A percentile compares a stretch with the other conserved stretches of the same genome.
Conservation (phyloP, 306 rosid genomes). For the Acacia melanoxylon region DNA sequence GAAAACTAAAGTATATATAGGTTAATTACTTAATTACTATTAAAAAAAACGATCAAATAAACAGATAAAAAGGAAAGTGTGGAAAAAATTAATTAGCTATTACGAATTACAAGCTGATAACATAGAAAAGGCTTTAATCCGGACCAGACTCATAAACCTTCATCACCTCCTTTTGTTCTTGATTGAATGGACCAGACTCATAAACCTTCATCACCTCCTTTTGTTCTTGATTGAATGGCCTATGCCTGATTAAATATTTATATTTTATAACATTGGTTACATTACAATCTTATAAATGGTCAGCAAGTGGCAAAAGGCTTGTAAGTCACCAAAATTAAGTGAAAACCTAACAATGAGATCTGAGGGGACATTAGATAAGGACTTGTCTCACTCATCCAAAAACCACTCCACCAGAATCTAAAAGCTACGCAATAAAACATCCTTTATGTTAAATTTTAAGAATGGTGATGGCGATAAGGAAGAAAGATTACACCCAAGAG, state of each 20-base stretch:
- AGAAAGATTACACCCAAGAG: background rate
- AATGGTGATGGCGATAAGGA: background rate
- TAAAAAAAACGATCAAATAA: background rate
- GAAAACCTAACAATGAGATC: background rate
- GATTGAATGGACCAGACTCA: background rate
- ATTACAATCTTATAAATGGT: background rate
- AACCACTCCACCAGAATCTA: background rate
- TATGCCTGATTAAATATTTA: background rate
- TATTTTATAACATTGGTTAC: background rate
- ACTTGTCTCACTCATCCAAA: background rate
- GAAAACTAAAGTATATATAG: background rate
- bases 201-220: background rate
- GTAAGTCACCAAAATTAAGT: background rate
- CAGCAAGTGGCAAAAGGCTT: background rate
- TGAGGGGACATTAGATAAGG: background rate
- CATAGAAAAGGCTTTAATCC: background rate
- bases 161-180: background rate
- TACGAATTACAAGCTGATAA: background rate
- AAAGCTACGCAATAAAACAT: background rate
- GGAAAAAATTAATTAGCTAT: background rate
- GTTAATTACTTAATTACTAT: background rate
- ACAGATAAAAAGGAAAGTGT: background rate
- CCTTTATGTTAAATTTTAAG: background rate
- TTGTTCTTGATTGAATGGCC: background rate
- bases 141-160: background rate